These are phyloP conservation scores for Esteya vermicola DNA, from an alignment of 2,329 filamentous ascomycete species.

Conservation along the genomic window DNA sequence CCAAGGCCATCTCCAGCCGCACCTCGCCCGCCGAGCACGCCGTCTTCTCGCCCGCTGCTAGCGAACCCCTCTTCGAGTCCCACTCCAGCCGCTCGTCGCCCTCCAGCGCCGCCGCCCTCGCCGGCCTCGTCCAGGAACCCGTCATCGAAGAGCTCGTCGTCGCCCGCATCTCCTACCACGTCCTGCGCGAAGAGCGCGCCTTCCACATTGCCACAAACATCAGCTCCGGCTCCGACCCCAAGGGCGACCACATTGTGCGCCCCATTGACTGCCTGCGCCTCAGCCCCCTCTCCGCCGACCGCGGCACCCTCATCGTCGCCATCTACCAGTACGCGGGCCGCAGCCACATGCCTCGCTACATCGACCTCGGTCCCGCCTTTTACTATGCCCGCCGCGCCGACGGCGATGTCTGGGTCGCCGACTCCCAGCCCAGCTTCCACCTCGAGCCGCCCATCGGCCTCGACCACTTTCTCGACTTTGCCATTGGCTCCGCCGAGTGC, in stretches of 20 bases:
- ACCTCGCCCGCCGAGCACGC: conserved; percentile 26
- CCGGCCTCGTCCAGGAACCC: conserved; percentile 27
- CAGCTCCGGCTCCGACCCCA: conserved; percentile 54
- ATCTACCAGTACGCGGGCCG: conserved; percentile 68
- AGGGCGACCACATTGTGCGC: conserved; percentile 61
- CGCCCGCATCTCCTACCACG: conserved; percentile 70
- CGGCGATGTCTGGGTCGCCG: conserved; percentile 33
- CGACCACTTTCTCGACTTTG: conserved; percentile 74
- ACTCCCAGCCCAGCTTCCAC: conserved; percentile 24
- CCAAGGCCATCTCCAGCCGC: conserved; percentile 28
- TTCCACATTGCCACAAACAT: conserved; percentile 71
- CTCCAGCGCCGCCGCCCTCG: conserved; percentile 8
- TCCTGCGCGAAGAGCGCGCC: conserved; percentile 71
- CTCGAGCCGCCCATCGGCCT: conserved; percentile 52
- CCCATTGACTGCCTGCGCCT: conserved; percentile 70
- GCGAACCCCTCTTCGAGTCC: conserved; percentile 25
- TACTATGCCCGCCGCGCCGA: conserved; percentile 42
- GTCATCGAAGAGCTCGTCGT: conserved; percentile 54
- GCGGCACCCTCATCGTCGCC: conserved; percentile 57
- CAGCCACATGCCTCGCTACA: conserved; percentile 55
- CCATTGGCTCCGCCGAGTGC: conserved; percentile 74
- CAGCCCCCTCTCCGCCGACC: conserved; percentile 52
- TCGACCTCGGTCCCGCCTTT: conserved; percentile 67
- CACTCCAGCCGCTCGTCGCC: conserved; percentile 20
- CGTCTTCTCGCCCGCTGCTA: conserved; percentile 18